Base-by-base conservation (phyloP, 2,329 filamentous ascomycete species). In the Cytospora leucostoma region DNA sequence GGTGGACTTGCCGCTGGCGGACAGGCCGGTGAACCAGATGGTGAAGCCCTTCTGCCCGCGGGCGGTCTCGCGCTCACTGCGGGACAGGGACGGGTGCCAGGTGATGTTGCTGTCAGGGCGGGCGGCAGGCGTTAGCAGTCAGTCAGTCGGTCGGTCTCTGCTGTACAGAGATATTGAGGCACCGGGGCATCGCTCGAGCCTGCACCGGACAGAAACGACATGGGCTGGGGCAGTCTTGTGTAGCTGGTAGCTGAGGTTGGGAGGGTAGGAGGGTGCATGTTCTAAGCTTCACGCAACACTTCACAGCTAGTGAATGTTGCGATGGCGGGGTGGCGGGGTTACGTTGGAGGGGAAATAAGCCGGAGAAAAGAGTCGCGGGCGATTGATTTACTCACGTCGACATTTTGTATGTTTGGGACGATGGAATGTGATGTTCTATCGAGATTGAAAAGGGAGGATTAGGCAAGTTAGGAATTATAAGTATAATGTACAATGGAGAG, bases 1-100 rank as follows among this genome's bases (percentile, higher is more conserved):
- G 64, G 95, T 99, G 59, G 94, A 97, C 80, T 99, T 99, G 74
- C 95, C 95, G 0, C 92, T 97, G 58, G 94, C 95, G 44, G 92
- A 96, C 68, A 99, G 91, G 61, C 95, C 95, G 1, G 95, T 99
- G 75, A 99, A 91, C 95, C 95, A 99, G 79, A 99, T 89, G 63
- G 95, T 99, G 76, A 96, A 89, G 75, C 95, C 95, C 70, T 87
- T 86, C 79, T 99, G 95, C 76, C 88, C 87, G 78, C 92, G 91
- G 70, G 86, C 80, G 69, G 83, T 75, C 77, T 86, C 88, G 77
- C 91, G 90, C 84, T 95, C 91, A 67, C 81, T 77, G 78, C 91
- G 90, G 61, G 89, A 90, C 74, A 95, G 88, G 67, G 89, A 91
- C 10, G 88, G 83, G 82, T 95, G 91, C 91, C 91, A 95, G 76